Evolutionary conservation across 179 eudicot species (phyloP), one percentile per base, ranked within the genome.

Genomic region (Gypsophila paniculata): DNA sequence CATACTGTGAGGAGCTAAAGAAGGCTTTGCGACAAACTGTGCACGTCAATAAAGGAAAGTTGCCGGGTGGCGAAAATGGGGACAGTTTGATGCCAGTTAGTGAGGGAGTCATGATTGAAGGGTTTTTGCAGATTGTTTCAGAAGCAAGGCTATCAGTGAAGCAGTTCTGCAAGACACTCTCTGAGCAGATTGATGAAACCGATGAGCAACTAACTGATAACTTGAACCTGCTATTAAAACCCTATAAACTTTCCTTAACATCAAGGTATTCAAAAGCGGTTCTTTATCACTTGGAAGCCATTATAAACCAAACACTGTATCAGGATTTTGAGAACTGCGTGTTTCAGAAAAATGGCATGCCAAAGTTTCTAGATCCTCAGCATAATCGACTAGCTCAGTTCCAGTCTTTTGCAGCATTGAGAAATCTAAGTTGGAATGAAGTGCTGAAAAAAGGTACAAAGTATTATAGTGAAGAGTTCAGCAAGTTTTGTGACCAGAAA

Each of bases 351-450:
- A 87, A 90, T 19, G 99, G 99, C 13, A 74, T 87, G 1, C 86
- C 91, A 8, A 92, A 87, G 76, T 38, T 83, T 17, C 80, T 95
- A 10, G 90, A 92, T 81, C 96, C 93, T 29, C 85, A 80, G 18
- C 93, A 87, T 72, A 85, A 90, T 11, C 82, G 91, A 52, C 85
- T 80, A 65, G 92, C 83, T 0, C 84, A 81, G 38, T 95, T 95
- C 68, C 79, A 89, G 34, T 87, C 96, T 0, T 95, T 82, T 54
- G 95, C 83, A 0, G 83, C 86, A 0, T 72, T 95, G 29, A 87
- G 97, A 73, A 92, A 92, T 71, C 55, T 95, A 52, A 90, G 96
- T 72, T 95, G 99, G 99, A 89, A 88, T 48, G 95, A 95, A 60
- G 97, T 95, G 15, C 65, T 90, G 66, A 83, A 85, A 51, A 92